Evolutionary conservation across 805 yeast genomes (phyloP), one percentile per base, ranked within the genome.

Genomic region (Candida taoyuanica): DNA sequence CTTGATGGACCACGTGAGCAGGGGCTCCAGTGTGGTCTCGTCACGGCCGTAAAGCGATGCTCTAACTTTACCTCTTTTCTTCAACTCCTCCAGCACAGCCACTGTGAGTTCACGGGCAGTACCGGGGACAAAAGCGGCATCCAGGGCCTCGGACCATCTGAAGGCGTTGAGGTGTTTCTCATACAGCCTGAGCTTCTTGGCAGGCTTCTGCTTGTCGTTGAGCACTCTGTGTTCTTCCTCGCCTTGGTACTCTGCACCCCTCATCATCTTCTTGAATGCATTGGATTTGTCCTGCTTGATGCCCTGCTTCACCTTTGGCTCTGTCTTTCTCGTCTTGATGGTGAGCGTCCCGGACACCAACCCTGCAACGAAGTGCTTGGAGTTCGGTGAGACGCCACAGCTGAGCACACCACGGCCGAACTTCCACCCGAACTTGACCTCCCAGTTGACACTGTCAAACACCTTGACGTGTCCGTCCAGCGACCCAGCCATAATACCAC

Each of bases 391-490:
- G 9, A 86, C 82, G 12, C 89, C 98, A 58, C 95, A 80, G 52
- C 86, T 71, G 50, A 93, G 68, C 0, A 93, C 96, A 28, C 95
- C 95, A 17, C 91, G 87, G 25, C 96, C 96, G 56, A 85, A 91
- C 63, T 89, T 91, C 97, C 98, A 91, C 34, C 97, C 97, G 58
- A 88, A 91, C 59, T 83, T 85, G 44, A 91, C 96, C 44, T 82
- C 84, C 86, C 91, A 89, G 50, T 76, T 73, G 29, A 74, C 56
- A 17, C 81, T 73, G 60, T 89, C 97, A 59, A 91, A 86, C 31
- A 89, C 89, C 62, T 93, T 93, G 43, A 93, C 96, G 62, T 93
- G 98, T 16, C 98, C 98, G 63, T 93, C 98, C 41, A 93, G 68
- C 0, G 97, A 88, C 14, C 98, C 97, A 3, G 95, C 97, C 21